Conservation (phyloP, 371 early-diverging fungal species). For the Circinella minor region DNA sequence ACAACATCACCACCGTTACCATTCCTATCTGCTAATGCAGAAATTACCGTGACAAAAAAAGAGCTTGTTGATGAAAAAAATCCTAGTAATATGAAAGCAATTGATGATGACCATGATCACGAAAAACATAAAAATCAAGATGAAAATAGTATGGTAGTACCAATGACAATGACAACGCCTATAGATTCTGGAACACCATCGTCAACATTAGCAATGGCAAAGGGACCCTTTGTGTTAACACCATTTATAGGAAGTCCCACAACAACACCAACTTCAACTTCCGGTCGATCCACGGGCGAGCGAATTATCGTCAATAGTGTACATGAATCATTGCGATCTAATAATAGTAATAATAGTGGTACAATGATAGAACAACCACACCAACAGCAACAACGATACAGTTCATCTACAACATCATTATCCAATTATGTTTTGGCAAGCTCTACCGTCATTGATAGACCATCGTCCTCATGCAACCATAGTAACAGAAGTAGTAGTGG, state of each 20-base stretch:
- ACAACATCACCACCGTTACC: no score
- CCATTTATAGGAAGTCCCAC: conserved; percentile 7
- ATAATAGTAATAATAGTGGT: no score
- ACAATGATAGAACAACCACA: not conserved
- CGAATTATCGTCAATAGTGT: not conserved
- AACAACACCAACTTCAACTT: conserved; percentile 5
- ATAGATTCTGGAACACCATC: not conserved
- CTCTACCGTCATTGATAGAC: not conserved
- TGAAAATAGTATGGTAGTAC: not conserved
- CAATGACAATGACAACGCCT: not conserved
- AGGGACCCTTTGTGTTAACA: conserved; percentile 5
- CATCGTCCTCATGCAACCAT: not conserved
- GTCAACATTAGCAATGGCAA: not conserved
- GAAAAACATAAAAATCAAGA: no score
- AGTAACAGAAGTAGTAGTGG: not conserved
- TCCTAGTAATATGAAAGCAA: no score
- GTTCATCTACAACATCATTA: not conserved
- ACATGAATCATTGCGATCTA: not conserved
- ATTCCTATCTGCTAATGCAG: no score
- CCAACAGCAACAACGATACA: not conserved
- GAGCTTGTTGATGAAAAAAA: no score
- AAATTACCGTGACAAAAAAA: no score
- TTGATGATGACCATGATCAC: no score
- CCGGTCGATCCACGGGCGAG: not conserved
- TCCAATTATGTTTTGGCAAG: no score